Base-by-base conservation (phyloP, 225 moss, liverwort and hornwort genomes). In the Physcomitrium patens region DNA sequence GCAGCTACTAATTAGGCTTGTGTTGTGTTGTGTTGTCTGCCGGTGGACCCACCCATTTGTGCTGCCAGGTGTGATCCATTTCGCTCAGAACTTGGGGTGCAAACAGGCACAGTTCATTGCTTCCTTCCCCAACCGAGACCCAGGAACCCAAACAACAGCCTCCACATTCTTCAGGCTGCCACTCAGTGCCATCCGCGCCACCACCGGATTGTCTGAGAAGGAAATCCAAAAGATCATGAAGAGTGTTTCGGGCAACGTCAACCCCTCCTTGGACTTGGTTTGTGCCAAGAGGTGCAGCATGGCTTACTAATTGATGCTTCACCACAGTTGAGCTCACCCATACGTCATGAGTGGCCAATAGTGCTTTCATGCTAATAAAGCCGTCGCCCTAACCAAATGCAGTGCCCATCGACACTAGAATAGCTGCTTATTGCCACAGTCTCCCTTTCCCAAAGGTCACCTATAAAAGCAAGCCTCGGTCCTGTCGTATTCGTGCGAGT, bases 21-120 rank as follows among this genome's bases (percentile, higher is more conserved):
- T n/a, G n/a, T n/a, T n/a, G n/a, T n/a, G n/a, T n/a, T 37, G 31
- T 4, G 2, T 37, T 37, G 31, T 37, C 31, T 37, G 1, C 31
- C 2, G 31, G 31, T 37, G 31, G n/a, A n/a, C n/a, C n/a, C 4
- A 37, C 31, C 31, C 5, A 4, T 17, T 15, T 0, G 37, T 15
- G 72, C 19, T 74, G 65, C 15, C 77, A 84, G 80, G 84, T 49
- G 0, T 84, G 19, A 80, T 80, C 4, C 84, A 84, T 12, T 84
- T 80, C 13, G 84, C 80, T 13, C 84, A 84, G 1, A 80, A 84
- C 67, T 31, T 80, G 73, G 77, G 77, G 5, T 84, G 84, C 77
- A 61, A 80, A 67, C 73, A 84, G 65, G 84, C 74, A 7, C 77
- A 84, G 31, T 84, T 80, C 77, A 77, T 84, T 19, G 84, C 84